phyloP scores from a whole-genome alignment of 768 basidiomycete genomes.

The Mycena sanguinolenta region DNA sequence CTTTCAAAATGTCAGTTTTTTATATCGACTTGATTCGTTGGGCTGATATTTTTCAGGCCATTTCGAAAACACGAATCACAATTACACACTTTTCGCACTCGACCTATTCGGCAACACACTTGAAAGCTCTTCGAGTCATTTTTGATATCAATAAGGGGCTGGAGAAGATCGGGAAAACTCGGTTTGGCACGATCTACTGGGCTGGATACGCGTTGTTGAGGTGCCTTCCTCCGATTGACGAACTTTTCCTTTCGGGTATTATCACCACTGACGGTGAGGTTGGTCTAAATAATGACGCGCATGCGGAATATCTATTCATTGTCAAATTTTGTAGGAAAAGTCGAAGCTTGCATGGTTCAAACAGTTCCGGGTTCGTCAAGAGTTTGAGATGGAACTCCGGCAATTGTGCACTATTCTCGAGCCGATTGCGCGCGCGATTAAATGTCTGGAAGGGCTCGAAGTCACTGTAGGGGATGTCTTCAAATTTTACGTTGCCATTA shows the following conservation, averaged over 20 bases:
- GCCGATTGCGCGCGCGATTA: conserved; percentile 39
- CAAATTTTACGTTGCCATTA: conserved; percentile 43
- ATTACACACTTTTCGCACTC: conserved; percentile 35
- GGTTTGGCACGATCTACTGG: conserved; percentile 41
- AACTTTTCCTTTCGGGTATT: conserved; percentile 19
- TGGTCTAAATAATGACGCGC: neutral
- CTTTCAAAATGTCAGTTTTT: conserved; percentile 13
- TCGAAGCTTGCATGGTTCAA: conserved; percentile 12
- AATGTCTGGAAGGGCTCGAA: conserved; percentile 41
- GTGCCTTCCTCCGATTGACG: conserved; percentile 34
- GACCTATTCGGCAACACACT: conserved; percentile 23
- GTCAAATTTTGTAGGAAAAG: neutral
- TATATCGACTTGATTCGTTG: conserved; percentile 6
- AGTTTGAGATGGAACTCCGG: conserved; percentile 24
- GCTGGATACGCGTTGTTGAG: conserved; percentile 26
- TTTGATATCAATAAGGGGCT: conserved; percentile 32
- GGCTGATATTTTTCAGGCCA: neutral
- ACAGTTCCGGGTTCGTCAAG: neutral
- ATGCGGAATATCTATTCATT: neutral
- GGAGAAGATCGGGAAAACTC: conserved; percentile 40
- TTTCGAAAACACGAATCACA: conserved; percentile 13
- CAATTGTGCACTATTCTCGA: conserved; percentile 25
- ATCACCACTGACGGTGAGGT: neutral
- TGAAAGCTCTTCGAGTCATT: conserved; percentile 19
- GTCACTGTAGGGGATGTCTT: conserved; percentile 42